Percentiles rank a stretch among this genome's conserved stretches.
Conservation (phyloP, 495 filamentous ascomycete genomes). For the Xylaria castorea region DNA sequence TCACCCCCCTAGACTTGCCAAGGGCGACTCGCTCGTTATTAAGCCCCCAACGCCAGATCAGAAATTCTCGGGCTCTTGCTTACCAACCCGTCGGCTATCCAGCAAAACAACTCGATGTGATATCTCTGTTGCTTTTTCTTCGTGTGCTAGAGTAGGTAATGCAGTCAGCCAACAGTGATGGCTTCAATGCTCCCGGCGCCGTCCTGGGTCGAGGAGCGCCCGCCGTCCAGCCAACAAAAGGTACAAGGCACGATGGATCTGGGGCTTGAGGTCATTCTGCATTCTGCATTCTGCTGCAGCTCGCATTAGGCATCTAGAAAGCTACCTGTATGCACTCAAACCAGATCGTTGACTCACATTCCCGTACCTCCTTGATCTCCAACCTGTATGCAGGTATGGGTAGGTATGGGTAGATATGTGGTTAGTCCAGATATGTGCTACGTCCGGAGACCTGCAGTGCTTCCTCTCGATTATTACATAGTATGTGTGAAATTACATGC, state of each 20-base stretch:
- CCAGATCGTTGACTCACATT: slow-evolving; percentile 9
- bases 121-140: slow-evolving; percentile 5
- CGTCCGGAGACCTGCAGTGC: slow-evolving; percentile 18
- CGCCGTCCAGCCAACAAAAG: not conserved
- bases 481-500: slow-evolving; percentile 5
- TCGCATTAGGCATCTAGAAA: slow-evolving; percentile 17
- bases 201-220: not conserved
- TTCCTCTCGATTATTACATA: slow-evolving; percentile 19
- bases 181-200: slow-evolving; percentile 4
- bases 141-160: not conserved
- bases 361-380: slow-evolving; percentile 15
- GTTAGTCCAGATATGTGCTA: slow-evolving; percentile 14
- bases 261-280: slow-evolving; percentile 9
- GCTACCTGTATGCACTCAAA: slow-evolving; percentile 4
- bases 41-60: slow-evolving; percentile 15
- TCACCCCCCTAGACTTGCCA: slow-evolving; percentile 6
- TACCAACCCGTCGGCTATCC: not conserved
- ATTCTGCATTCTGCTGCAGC: slow-evolving; percentile 18
- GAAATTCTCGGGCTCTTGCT: slow-evolving; percentile 11
- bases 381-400: slow-evolving; percentile 15
- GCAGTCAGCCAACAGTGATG: slow-evolving; percentile 6
- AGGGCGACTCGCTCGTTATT: slow-evolving; percentile 24
- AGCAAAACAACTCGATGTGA: slow-evolving; percentile 3
- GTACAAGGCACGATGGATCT: slow-evolving; percentile 9
- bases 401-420: not conserved